Evolutionary conservation across 257 asterid species (phyloP).

Genomic region (Leptodermis oblonga): DNA sequence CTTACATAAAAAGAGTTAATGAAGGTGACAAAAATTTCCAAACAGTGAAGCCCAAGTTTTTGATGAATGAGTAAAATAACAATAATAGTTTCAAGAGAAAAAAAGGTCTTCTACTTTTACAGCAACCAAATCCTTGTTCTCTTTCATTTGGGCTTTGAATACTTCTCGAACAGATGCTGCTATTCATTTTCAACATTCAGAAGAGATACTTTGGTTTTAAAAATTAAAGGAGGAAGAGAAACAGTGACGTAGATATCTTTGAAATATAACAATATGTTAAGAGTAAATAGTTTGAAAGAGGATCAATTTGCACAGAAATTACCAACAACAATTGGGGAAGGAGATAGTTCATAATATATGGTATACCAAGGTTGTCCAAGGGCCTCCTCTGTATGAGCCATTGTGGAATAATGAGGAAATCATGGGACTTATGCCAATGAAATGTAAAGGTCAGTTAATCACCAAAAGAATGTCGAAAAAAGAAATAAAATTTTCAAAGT

Average conservation of each 20-base stretch:
- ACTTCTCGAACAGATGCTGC: constrained; percentile 99
- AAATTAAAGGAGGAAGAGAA: too few relatives aligned
- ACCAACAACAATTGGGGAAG: constrained; percentile 99
- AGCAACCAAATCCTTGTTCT: constrained; percentile 92
- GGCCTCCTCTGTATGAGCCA: constrained; percentile 96
- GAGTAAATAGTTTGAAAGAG: constrained; percentile 1
- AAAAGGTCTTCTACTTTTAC: constrained; percentile 97
- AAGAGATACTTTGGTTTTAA: too few relatives aligned
- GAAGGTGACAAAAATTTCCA: constrained; percentile 92
- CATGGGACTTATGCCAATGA: constrained; percentile 72
- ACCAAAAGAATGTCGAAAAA: neutral
- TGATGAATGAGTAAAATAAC: constrained; percentile 76
- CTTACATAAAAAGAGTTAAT: neutral
- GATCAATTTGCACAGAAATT: constrained; percentile 32
- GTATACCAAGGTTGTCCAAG: constrained; percentile 92
- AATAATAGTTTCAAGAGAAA: constrained; percentile 98
- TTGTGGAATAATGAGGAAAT: constrained; percentile 94
- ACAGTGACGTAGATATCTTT: too few relatives aligned
- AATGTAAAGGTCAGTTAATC: neutral
- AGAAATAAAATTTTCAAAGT: neutral
- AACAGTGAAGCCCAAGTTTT: constrained; percentile 81
- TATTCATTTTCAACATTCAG: constrained; percentile 29
- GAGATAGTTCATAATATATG: constrained; percentile 83
- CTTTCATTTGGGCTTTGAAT: constrained; percentile 90
- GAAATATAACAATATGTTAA: constrained; percentile 17